Base-by-base conservation (phyloP, 148 eudicot genomes). In the Talinum fruticosum region DNA sequence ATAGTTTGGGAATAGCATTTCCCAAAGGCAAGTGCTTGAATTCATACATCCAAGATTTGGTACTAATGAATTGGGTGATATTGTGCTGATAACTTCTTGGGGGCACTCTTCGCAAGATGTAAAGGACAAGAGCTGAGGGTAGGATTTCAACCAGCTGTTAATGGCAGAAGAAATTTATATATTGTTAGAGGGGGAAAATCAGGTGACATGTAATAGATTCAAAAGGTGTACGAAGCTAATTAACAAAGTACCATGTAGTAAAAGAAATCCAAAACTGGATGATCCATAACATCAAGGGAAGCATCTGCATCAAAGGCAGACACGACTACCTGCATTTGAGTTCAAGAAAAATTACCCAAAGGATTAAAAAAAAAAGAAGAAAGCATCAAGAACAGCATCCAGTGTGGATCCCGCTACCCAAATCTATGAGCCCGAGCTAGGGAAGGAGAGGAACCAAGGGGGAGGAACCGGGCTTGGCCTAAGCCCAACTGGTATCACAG, bases 141-240 rank as follows among this genome's bases (percentile, higher is more conserved):
- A 95, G 85, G 84, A 95, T 95, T 89, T 95, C 98, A 69, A 86
- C 97, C 54, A 92, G 79, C 98, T 94, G 95, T 90, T 29, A 10
- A 21, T 23, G 73, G 69, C 51, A 44, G 47, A 29, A 45, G 19
- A 8, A 16, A 34, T 21, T 57, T 18, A 35, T 21, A 12, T 36
- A 10, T 10, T 34, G 29, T 12, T 44, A 32, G 21, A 16, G 3
- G 33, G 67, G 24, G 19, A 24, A 12, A n/a, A 32, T 1, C 0
- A 32, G 2, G 49, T n/a, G n/a, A 0, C 6, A 16, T 47, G 14
- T 30, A 34, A 70, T 6, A n/a, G 1, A 14, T 0, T 37, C 26
- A 24, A n/a, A 70, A 44, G 23, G 5, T 44, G 1, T 23, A 33
- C 21, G 12, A 74, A 74, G 66, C 66, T 59, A 6, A 33, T 45